Evolutionary conservation across 208 protist species (phyloP), one percentile per base, ranked within the genome.

Genomic region (Trypanosoma rangeli): DNA sequence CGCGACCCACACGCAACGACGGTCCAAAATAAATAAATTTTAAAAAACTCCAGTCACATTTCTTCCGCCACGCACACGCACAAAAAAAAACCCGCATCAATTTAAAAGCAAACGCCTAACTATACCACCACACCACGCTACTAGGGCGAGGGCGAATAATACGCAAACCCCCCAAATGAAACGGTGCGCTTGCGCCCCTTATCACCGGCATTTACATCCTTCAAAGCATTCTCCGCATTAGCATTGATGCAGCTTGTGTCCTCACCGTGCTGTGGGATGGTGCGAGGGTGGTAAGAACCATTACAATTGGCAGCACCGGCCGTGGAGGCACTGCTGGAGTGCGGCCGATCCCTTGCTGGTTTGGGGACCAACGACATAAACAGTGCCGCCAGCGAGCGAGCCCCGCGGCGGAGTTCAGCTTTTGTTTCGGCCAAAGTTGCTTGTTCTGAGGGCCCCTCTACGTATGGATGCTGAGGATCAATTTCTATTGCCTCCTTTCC

Each of bases 141-240:
- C 48, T 22, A 72, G 28, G 22, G 18, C 15, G 68, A 50, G 20
- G 68, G 37, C 50, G 68, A 58, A 26, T 67, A 58, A 31, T 66
- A 73, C 31, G 68, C 68, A 39, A 73, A 67, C 18, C 37, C 59
- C 35, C 68, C 68, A 65, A 73, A 73, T 31, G 68, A 73, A 39
- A 73, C 68, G 29, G 18, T 58, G 20, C 68, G 58, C 39, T 53
- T 56, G 16, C 52, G 9, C 22, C 59, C 24, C 15, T 26, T 62
- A 42, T 35, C 52, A 31, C 33, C 28, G 44, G 9, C n/a, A 46
- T 22, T 62, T 20, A 12, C 22, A 7, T 63, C 15, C 24, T 18
- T 33, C 24, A 44, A 55, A 42, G 7, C 26, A 39, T 22, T 62
- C 0, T 29, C 50, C 26, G 12, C 54, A 29, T 62, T 54, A 2